Evolutionary conservation across 1,284 basidiomycete species (phyloP), one percentile per base, ranked within the genome.

Genomic region (Boletus semigastroideus): DNA sequence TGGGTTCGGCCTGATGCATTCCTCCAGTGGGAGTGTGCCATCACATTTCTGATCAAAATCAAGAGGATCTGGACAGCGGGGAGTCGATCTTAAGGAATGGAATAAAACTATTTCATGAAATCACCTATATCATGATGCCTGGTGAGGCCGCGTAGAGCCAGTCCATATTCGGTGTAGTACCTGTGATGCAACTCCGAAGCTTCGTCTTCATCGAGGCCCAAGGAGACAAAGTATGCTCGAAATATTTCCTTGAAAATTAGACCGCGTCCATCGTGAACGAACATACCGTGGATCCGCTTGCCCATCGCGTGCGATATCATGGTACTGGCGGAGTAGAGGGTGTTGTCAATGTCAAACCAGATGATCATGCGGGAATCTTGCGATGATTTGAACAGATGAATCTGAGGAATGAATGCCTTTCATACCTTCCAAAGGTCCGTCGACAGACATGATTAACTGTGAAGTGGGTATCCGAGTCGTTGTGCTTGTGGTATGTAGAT

Each of bases 321-420:
- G 12, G 83, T 76, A 63, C 79, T 86, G 1, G 87, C 80, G 16
- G 87, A 88, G 69, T 93, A 93, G 14, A 92, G 76, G 1, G 91
- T 92, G 63, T 93, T 92, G 70, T 94, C 92, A 56, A 94, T 91
- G 66, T 94, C 92, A 53, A 94, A 83, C 82, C 87, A 92, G 34
- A 90, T 75, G 43, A 91, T 72, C 53, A 66, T 67, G 19, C 82
- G 69, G 42, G 52, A 77, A 52, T 83, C 78, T 74, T 58, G 50
- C 30, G 19, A 13, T 28, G 19, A 37, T 9, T 27, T 65, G 42
- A 66, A 44, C 22, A 33, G 5, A 8, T 12, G 17, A 34, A 40
- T 17, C 27, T 11, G 12, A 46, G 33, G 9, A 56, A 37, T 33
- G 19, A 9, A 44, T 30, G 12, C 4, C 37, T 46, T 47, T 17